These are phyloP conservation scores for Kluyveromyces starmeri DNA, from an alignment of 805 yeast genomes.

Conservation along the genomic window DNA sequence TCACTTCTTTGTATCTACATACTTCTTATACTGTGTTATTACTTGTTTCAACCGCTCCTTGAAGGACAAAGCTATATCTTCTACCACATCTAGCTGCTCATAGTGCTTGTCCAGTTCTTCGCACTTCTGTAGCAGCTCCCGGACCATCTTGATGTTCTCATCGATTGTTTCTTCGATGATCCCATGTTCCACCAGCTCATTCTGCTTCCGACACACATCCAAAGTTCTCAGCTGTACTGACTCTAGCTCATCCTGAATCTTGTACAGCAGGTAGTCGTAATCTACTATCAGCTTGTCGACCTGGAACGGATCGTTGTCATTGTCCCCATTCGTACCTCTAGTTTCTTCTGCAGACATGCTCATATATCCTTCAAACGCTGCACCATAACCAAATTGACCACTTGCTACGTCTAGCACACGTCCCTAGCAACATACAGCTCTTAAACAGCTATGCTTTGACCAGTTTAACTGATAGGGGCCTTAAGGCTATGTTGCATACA, in stretches of 20 bases:
- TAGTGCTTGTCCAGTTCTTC: constrained; percentile 43
- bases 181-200: constrained; percentile 19
- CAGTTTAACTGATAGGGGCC: no score
- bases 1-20: constrained; percentile 6
- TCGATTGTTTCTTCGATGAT: constrained; percentile 30
- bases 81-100: constrained; percentile 44
- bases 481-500: no score
- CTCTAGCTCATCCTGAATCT: constrained; percentile 48
- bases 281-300: constrained; percentile 50
- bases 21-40: constrained; percentile 20
- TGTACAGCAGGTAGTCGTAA: constrained; percentile 57
- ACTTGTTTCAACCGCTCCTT: constrained; percentile 28
- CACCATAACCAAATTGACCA: no score
- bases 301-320: constrained; percentile 45
- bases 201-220: constrained; percentile 19
- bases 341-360: neutral
- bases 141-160: constrained; percentile 33
- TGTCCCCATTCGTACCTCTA: neutral
- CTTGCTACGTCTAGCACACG: no score
- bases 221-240: constrained; percentile 38
- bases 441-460: no score
- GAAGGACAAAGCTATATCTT: constrained; percentile 33
- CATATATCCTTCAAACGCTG: no score
- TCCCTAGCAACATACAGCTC: no score
- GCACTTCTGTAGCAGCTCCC: constrained; percentile 36